phyloP scores from a whole-genome alignment of 805 yeast species.

The Spathaspora gorwiae region DNA sequence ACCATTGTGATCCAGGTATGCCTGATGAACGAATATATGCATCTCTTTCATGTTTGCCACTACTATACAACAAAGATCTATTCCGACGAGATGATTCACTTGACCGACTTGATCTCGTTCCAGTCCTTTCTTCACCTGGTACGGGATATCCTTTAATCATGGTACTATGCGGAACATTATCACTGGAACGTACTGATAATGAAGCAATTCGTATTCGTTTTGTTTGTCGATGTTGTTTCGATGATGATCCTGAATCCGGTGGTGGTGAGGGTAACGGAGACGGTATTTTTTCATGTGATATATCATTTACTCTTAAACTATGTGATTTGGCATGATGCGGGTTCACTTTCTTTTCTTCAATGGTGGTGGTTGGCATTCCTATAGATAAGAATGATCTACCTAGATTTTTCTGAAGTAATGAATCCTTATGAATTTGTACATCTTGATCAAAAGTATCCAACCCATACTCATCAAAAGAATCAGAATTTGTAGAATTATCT shows the following conservation, averaged over 20 bases:
- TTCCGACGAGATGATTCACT: neutral
- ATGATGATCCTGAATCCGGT: constrained; percentile 52
- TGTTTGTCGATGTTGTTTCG: too few species aligned
- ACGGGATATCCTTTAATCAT: neutral
- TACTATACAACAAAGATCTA: neutral
- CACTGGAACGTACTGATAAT: constrained; percentile 44
- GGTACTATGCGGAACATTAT: neutral
- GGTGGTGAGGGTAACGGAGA: constrained; percentile 34
- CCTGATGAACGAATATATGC: constrained; percentile 47
- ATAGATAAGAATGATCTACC: too few species aligned
- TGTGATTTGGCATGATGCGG: constrained; percentile 2
- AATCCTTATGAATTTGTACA: constrained; percentile 5
- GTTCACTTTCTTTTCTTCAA: neutral
- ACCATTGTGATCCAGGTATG: constrained; percentile 52
- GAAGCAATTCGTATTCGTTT: constrained; percentile 64
- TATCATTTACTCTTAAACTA: neutral
- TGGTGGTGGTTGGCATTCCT: neutral
- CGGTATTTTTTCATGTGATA: neutral
- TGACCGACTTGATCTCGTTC: neutral
- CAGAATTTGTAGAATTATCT: neutral
- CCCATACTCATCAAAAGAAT: constrained; percentile 10
- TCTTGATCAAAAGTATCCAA: constrained; percentile 10
- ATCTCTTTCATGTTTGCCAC: constrained; percentile 34
- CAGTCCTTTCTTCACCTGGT: neutral
- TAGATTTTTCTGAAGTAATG: constrained; percentile 4